Base-by-base conservation (phyloP, 306 rosid species). In the Lathyrus tuberosus region DNA sequence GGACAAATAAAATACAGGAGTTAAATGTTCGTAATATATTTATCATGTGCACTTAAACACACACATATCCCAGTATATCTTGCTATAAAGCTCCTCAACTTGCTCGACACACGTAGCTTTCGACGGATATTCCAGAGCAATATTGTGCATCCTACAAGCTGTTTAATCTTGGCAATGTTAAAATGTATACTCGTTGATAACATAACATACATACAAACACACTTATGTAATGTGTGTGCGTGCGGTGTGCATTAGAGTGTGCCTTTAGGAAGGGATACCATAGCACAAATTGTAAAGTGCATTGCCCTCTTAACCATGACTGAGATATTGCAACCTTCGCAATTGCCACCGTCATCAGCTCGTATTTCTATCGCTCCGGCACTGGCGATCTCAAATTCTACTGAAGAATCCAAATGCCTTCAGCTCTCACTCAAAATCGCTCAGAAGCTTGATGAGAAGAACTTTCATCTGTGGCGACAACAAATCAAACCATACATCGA, bases 31-130 rank as follows among this genome's bases (percentile, higher is more conserved):
- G 17, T 51, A 51, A 3, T 54, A 24, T 54, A 53, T 53, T 5
- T 22, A 43, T 65, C n/a, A 44, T 5, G 47, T 62, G 4, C 31
- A 62, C 6, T 62, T 24, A 26, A 28, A 44, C 42, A 31, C 4
- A 66, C 8, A 24, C 2, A 13, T 12, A 22, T 47, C 15, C 30
- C 40, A 51, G 0, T 26, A 24, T 78, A 90, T 96, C 98, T 90
- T 89, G 37, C 81, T 73, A 76, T 93, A 93, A 62, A 93, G 90
- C 78, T 82, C 84, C 69, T 93, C 96, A 26, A 84, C 94, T 75
- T 91, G 82, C 74, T 75, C 10, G 94, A 85, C 70, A 84, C 30
- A 31, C 57, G 57, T 35, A 42, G 77, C 67, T 81, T 83, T 66
- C 61, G 71, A 31, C 10, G 75, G 67, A 80, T 73, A 62, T 76